Conservation (phyloP, 2,329 filamentous ascomycete species). For the Ophiocordyceps robertsii region DNA sequence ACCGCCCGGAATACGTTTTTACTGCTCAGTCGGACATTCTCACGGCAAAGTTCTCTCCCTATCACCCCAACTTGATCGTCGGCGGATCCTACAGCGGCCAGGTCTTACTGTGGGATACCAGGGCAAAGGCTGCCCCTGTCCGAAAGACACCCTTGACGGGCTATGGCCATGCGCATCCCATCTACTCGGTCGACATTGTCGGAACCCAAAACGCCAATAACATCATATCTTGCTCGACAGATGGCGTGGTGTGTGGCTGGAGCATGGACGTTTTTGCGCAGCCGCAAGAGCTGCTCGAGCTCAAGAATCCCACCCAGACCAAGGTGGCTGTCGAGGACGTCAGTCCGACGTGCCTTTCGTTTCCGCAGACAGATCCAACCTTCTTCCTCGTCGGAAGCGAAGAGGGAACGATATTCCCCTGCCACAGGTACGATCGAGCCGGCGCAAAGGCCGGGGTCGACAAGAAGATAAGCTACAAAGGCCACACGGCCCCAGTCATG, state of each 20-base stretch:
- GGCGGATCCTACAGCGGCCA: conserved; percentile 95
- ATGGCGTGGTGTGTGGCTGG: conserved; percentile 95
- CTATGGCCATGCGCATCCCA: conserved; percentile 87
- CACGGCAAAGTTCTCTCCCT: conserved; percentile 94
- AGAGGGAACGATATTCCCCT: conserved; percentile 91
- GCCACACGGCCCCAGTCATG: conserved; percentile 90
- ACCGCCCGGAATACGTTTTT: conserved; percentile 91
- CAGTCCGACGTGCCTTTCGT: conserved; percentile 85
- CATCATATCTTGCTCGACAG: conserved; percentile 92
- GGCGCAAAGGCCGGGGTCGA: conserved; percentile 95
- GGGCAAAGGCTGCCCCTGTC: conserved; percentile 75
- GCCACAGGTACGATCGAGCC: conserved; percentile 92
- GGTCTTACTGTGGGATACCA: conserved; percentile 92
- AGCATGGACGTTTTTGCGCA: conserved; percentile 95
- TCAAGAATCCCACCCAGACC: conserved; percentile 72
- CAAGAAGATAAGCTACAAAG: conserved; percentile 72
- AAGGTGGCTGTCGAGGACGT: conserved; percentile 75
- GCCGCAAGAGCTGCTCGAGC: conserved; percentile 84
- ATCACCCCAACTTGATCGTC: conserved; percentile 91
- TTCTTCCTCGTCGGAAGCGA: conserved; percentile 97
- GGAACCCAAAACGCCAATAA: conserved; percentile 98
- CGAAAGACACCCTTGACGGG: conserved; percentile 94
- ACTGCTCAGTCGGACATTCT: conserved; percentile 93
- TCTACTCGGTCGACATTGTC: conserved; percentile 90
- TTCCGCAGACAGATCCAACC: conserved; percentile 88